Evolutionary conservation across 1,139 yeast species (phyloP), one percentile per base, ranked within the genome.

Genomic region (Pichia sp.): DNA sequence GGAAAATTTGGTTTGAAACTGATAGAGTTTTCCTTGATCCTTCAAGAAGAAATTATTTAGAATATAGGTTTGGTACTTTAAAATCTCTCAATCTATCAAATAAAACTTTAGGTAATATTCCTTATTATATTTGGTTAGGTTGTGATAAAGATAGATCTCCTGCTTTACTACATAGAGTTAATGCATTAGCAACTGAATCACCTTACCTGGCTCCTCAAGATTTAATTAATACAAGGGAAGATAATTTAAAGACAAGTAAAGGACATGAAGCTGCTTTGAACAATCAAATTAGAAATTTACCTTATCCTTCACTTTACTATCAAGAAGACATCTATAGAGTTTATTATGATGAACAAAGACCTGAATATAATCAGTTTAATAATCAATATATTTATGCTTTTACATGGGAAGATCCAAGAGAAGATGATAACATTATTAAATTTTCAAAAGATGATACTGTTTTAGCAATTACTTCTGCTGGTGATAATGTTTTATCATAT

Each of bases 321-420:
- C 95, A 87, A 68, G 73, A 70, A 52, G 87, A 86, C 66, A 75
- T 81, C 28, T 86, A 91, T 85, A 76, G 95, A 64, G 90, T 86
- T 42, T 87, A 82, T 69, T 87, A 83, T 63, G 89, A 87, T 67
- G 91, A 84, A 61, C 69, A 80, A 60, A 80, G 80, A 61, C 80
- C 85, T 13, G 78, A 77, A 62, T 84, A 84, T 64, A 79, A 77
- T 47, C 91, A 86, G 67, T 87, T 87, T 72, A 81, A 78, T 55
- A 76, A 84, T 65, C 90, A 86, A 69, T 87, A 85, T 67, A 87
- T 87, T 54, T 87, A 87, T 65, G 91, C 95, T 3, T 87, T 87
- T 69, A 87, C 95, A 11, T 87, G 96, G 96, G 96, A 87, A 69
- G 95, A 87, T 66, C 95, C 95, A 36, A 76, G 86, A 53, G 95